A percentile compares a stretch with the other conserved stretches of the same genome.
phyloP scores from a whole-genome alignment of 345 rosid species.

The Melastoma malabathricum region DNA sequence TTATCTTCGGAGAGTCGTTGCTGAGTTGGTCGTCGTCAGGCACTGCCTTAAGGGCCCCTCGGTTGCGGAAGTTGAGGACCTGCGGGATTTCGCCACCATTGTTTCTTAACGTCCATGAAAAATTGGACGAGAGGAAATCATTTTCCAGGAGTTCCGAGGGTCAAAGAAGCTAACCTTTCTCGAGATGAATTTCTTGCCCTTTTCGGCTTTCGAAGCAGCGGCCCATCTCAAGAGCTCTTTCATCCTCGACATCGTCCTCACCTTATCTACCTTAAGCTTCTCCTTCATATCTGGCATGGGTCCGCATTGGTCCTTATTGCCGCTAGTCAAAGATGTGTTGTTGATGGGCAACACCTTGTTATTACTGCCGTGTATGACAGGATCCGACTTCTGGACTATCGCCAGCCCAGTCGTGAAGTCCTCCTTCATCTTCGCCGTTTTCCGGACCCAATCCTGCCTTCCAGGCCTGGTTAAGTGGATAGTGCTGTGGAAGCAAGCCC shows the following conservation, averaged over 20 bases:
- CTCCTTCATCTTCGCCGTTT: constrained; percentile 40
- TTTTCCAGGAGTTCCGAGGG: too few relatives aligned
- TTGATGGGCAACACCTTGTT: constrained; percentile 41
- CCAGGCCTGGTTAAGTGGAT: constrained; percentile 24
- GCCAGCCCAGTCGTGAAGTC: constrained; percentile 15
- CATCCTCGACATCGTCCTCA: constrained; percentile 53
- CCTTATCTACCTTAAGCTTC: constrained; percentile 31
- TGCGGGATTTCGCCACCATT: constrained; percentile 5
- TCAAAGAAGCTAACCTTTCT: constrained; percentile 33
- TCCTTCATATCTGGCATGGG: constrained; percentile 16
- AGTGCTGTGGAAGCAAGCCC: constrained; percentile 49
- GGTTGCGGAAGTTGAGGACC: constrained; percentile 36
- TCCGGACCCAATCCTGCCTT: constrained; percentile 15
- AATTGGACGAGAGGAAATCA: background rate
- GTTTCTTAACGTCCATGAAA: background rate
- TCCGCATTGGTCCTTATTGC: constrained; percentile 10
- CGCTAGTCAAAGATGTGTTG: constrained; percentile 15
- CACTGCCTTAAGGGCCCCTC: constrained; percentile 32
- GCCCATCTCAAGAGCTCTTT: constrained; percentile 78
- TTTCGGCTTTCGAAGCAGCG: constrained; percentile 56
- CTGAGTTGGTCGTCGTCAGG: constrained; percentile 34
- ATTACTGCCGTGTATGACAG: constrained; percentile 16
- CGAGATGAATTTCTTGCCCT: constrained; percentile 42
- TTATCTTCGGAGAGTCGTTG: constrained; percentile 52
- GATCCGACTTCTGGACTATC: constrained; percentile 17